Evolutionary conservation across 2,329 filamentous ascomycete species (phyloP).

Genomic region (Elsinoe necatrix): DNA sequence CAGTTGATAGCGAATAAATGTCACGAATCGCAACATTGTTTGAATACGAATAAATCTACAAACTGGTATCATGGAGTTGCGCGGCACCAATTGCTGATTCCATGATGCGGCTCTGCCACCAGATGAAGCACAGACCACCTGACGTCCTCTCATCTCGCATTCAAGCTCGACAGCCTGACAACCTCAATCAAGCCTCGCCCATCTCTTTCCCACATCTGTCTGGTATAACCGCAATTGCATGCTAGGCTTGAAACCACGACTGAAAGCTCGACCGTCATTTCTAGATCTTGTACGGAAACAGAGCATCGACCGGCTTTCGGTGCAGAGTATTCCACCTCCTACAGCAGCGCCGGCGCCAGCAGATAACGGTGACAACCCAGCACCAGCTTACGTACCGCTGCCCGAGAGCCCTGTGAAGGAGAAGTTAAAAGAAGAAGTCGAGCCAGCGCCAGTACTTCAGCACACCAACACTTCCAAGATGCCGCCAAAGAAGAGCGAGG

Average conservation of each 20-base stretch:
- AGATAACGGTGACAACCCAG: slow-evolving; percentile 19
- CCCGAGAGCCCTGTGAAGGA: slow-evolving; percentile 20
- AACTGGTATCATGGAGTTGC: too few relatives aligned
- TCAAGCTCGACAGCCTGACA: slow-evolving; percentile 7
- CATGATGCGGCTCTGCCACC: slow-evolving; percentile 1
- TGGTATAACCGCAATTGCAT: slow-evolving; percentile 22
- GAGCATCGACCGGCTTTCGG: slow-evolving; percentile 41
- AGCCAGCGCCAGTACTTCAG: slow-evolving; percentile 1
- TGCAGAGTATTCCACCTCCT: slow-evolving; percentile 24
- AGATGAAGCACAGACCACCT: slow-evolving; percentile 8
- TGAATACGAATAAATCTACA: too few relatives aligned
- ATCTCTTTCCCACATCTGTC: not conserved
- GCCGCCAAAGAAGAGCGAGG: slow-evolving; percentile 34
- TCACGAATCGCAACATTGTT: not conserved
- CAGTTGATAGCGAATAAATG: slow-evolving; percentile 2
- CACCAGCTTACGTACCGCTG: slow-evolving; percentile 25
- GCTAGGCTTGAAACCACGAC: slow-evolving; percentile 49
- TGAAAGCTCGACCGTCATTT: slow-evolving; percentile 53
- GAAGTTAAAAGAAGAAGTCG: slow-evolving; percentile 5
- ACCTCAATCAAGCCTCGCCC: slow-evolving; percentile 9
- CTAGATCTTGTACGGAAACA: slow-evolving; percentile 51
- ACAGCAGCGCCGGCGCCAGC: slow-evolving; percentile 23
- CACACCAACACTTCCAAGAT: slow-evolving; percentile 26
- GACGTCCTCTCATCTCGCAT: slow-evolving; percentile 12
- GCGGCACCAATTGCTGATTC: too few relatives aligned